phyloP scores from a whole-genome alignment of 192 early-diverging fungal genomes.

The Coemansia sp. region DNA sequence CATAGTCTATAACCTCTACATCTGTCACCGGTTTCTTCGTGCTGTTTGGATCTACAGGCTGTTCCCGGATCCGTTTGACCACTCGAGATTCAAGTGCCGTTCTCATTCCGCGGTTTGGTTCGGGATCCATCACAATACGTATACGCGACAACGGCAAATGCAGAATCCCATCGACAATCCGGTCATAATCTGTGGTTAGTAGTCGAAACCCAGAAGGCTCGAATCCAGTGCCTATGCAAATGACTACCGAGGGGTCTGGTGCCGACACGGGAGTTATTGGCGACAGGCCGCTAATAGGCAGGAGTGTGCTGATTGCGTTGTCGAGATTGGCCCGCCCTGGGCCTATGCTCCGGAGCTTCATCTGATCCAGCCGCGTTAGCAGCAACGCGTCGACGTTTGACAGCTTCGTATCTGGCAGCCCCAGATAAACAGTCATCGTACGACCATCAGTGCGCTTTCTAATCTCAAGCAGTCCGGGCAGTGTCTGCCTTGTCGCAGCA shows the following conservation, averaged over 20 bases:
- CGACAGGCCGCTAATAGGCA: constrained; percentile 35
- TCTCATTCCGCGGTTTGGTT: constrained; percentile 17
- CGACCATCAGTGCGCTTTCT: constrained; percentile 14
- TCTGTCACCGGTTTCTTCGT: background rate
- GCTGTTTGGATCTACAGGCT: background rate
- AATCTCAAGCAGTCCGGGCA: constrained; percentile 37
- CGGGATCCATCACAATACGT: constrained; percentile 23
- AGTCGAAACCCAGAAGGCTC: constrained; percentile 38
- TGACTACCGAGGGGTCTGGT: constrained; percentile 16
- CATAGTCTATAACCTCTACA: constrained; percentile 35
- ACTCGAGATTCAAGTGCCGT: constrained; percentile 22
- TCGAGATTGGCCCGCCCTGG: constrained; percentile 46
- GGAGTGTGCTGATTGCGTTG: constrained; percentile 31
- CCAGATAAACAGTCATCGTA: constrained; percentile 25
- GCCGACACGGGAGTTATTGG: background rate
- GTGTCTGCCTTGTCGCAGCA: constrained; percentile 20
- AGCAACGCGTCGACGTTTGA: constrained; percentile 35
- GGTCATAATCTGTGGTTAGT: constrained; percentile 21
- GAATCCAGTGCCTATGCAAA: constrained; percentile 45
- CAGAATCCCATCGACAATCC: constrained; percentile 23
- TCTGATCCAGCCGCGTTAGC: constrained; percentile 41
- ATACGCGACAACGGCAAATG: constrained; percentile 12
- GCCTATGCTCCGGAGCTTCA: constrained; percentile 33
- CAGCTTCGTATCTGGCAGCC: constrained; percentile 27
- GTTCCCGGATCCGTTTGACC: constrained; percentile 12